Conservation (phyloP, 2,329 filamentous ascomycete species). For the Mycosphaerelloides madeirae region DNA sequence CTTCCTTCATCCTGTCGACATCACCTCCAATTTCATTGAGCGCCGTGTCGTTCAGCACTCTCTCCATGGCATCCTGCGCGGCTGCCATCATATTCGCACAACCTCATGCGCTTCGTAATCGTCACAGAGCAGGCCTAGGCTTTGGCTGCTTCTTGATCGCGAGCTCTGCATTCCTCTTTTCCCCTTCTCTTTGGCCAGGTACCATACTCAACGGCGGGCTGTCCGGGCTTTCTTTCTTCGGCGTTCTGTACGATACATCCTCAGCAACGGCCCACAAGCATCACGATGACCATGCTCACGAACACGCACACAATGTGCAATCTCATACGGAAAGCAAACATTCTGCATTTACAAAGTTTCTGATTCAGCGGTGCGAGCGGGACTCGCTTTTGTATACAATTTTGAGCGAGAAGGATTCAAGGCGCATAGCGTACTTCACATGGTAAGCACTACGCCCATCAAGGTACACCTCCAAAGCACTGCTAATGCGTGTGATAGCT, state of each 20-base stretch:
- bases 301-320: conserved; percentile 29
- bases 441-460: conserved; percentile 50
- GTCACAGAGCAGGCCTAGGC: conserved; percentile 31
- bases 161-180: conserved; percentile 33
- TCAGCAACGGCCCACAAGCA: conserved; percentile 26
- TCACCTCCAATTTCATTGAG: conserved; percentile 31
- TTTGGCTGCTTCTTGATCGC: conserved; percentile 31
- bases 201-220: conserved; percentile 32
- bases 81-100: conserved; percentile 40
- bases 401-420: conserved; percentile 82
- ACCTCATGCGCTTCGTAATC: conserved; percentile 39
- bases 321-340: conserved; percentile 42
- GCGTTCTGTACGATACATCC: conserved; percentile 38
- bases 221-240: conserved; percentile 35
- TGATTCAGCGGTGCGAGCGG: conserved; percentile 64
- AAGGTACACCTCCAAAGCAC: conserved; percentile 3
- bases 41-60: conserved; percentile 35
- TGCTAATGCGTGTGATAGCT: conserved; percentile 46
- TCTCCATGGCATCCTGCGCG: conserved; percentile 41
- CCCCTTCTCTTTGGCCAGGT: conserved; percentile 32
- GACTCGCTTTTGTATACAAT: conserved; percentile 82
- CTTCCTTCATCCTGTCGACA: conserved; percentile 32
- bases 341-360: conserved; percentile 65
- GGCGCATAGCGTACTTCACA: conserved; percentile 97
- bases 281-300: conserved; percentile 26